phyloP scores from a whole-genome alignment of 2,329 filamentous ascomycete species.

The Cladosporium sp. region DNA sequence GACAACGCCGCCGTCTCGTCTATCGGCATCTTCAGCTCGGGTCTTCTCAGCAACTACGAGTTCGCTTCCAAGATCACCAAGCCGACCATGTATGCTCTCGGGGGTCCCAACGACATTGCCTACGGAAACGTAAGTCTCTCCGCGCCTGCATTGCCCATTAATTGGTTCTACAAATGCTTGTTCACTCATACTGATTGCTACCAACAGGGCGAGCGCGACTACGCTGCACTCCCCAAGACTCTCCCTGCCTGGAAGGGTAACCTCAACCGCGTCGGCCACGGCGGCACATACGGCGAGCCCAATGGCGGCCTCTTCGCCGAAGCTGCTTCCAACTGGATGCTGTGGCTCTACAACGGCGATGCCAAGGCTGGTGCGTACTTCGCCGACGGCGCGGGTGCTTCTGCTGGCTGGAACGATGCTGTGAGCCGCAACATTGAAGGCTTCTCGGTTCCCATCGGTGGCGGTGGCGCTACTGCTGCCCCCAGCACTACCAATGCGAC shows the following conservation, averaged over 20 bases:
- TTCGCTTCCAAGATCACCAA: neutral
- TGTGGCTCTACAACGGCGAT: constrained; percentile 11
- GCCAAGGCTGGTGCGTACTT: constrained; percentile 16
- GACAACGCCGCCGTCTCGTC: neutral
- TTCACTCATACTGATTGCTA: neutral
- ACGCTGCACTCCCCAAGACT: constrained; percentile 1
- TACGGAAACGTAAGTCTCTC: constrained; percentile 15
- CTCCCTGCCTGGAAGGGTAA: constrained; percentile 16
- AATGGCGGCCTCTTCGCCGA: constrained; percentile 14
- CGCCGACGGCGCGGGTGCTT: neutral
- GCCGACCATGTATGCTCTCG: constrained; percentile 13
- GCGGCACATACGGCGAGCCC: constrained; percentile 13
- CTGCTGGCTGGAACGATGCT: constrained; percentile 11
- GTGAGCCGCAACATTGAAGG: constrained; percentile 17
- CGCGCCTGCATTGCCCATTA: neutral
- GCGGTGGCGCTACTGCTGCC: neutral
- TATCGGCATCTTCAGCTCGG: constrained; percentile 16
- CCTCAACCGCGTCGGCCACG: constrained; percentile 15
- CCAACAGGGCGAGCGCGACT: constrained; percentile 17
- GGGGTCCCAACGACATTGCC: constrained; percentile 14
- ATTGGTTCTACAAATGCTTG: neutral
- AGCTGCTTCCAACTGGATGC: constrained; percentile 15
- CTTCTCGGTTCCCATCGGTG: constrained; percentile 5
- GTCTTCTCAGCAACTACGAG: constrained; percentile 1
- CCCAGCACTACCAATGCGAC: neutral